Evolutionary conservation across 768 basidiomycete genomes (phyloP).

Genomic region (Obba rivulosa): DNA sequence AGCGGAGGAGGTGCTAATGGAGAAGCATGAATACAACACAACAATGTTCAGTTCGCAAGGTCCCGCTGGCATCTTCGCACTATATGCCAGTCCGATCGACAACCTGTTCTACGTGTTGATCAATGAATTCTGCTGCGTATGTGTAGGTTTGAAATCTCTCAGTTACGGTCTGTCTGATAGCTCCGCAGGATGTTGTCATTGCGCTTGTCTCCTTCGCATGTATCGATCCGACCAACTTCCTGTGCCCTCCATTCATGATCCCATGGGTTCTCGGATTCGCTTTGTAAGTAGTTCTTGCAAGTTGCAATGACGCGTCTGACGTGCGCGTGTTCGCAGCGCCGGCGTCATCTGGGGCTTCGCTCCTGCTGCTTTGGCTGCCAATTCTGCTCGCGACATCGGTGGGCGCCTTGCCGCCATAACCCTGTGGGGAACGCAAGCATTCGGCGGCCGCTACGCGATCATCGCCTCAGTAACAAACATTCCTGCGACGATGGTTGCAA

Average conservation of each 20-base stretch:
- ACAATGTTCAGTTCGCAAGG: constrained; percentile 26
- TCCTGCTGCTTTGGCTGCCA: constrained; percentile 50
- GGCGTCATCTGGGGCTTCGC: constrained; percentile 58
- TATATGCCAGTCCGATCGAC: constrained; percentile 41
- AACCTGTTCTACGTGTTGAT: constrained; percentile 44
- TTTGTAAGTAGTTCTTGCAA: constrained; percentile 41
- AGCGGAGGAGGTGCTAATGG: constrained; percentile 9
- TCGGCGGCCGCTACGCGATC: constrained; percentile 53
- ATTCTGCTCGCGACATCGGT: constrained; percentile 66
- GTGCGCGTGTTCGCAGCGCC: constrained; percentile 31
- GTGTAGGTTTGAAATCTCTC: constrained; percentile 12
- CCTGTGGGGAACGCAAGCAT: constrained; percentile 53
- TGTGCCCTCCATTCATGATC: constrained; percentile 46
- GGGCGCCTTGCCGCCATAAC: constrained; percentile 56
- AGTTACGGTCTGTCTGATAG: too few species aligned
- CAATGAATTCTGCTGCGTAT: constrained; percentile 52
- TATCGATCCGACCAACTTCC: constrained; percentile 53
- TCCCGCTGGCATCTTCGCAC: constrained; percentile 42
- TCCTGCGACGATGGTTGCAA: constrained; percentile 54
- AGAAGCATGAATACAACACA: constrained; percentile 17
- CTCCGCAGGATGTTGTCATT: constrained; percentile 34
- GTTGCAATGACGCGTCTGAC: too few species aligned
- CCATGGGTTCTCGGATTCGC: constrained; percentile 53
- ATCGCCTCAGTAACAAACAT: constrained; percentile 63
- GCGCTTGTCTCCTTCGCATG: constrained; percentile 46